A percentile compares a stretch with the other conserved stretches of the same genome.
These are phyloP conservation scores for Lactifluus subvellereus DNA, from an alignment of 768 basidiomycete genomes.

Conservation along the genomic window DNA sequence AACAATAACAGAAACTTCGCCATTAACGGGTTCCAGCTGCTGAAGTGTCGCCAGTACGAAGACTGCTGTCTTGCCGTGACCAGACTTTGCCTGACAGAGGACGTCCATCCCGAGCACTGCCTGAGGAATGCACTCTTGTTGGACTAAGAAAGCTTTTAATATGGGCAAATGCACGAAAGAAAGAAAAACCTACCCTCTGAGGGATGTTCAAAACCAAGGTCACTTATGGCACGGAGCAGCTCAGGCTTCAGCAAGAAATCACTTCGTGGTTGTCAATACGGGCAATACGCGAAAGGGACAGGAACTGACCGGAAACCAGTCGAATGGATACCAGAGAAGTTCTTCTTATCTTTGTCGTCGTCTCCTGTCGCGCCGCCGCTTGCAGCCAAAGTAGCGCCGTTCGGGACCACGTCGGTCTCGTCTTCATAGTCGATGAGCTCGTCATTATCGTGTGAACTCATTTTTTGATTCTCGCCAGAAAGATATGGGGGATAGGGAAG, in stretches of 20 bases:
- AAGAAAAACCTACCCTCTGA: slow-evolving; percentile 72
- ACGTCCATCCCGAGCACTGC: slow-evolving; percentile 99
- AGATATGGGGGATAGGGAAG: slow-evolving; percentile 29
- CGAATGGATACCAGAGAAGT: slow-evolving; percentile 99
- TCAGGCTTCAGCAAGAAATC: slow-evolving; percentile 99
- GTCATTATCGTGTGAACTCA: slow-evolving; percentile 84
- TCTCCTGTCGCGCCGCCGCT: slow-evolving; percentile 45
- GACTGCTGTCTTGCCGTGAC: slow-evolving; percentile 97
- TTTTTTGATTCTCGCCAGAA: slow-evolving; percentile 33
- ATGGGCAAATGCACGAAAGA: neutral
- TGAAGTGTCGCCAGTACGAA: slow-evolving; percentile 98
- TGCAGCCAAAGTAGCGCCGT: slow-evolving; percentile 44
- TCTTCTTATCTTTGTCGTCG: slow-evolving; percentile 85
- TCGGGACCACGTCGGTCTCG: slow-evolving; percentile 72
- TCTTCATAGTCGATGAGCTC: slow-evolving; percentile 95
- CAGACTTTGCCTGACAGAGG: slow-evolving; percentile 98
- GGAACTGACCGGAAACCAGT: slow-evolving; percentile 87
- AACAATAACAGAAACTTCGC: slow-evolving; percentile 96
- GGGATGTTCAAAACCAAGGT: slow-evolving; percentile 99
- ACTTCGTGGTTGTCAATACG: slow-evolving; percentile 38
- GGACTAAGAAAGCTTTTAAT: slow-evolving; percentile 49
- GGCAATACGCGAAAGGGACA: neutral
- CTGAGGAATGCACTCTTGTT: slow-evolving; percentile 99
- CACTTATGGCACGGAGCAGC: slow-evolving; percentile 93
- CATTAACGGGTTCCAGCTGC: slow-evolving; percentile 96